Conservation (phyloP, 1,284 basidiomycete genomes). For the Trametes versicolor region DNA sequence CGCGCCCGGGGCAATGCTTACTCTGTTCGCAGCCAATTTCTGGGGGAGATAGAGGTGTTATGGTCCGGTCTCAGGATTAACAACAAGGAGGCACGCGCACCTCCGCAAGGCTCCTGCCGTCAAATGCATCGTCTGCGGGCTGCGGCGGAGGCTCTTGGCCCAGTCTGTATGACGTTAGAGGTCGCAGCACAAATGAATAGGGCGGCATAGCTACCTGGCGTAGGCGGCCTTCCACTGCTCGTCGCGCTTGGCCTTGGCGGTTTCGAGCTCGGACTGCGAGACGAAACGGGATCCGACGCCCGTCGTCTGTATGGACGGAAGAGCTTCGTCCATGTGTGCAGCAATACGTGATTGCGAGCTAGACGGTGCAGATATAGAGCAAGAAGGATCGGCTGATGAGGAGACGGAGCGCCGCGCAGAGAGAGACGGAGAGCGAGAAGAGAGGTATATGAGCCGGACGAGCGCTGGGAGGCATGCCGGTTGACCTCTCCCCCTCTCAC, state of each 20-base stretch:
- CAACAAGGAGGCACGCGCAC: conserved; percentile 60
- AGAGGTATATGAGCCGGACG: conserved; percentile 1
- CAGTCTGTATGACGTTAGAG: conserved; percentile 55
- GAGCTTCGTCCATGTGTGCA: conserved; percentile 51
- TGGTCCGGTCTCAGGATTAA: conserved; percentile 30
- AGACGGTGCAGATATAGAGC: conserved; percentile 8
- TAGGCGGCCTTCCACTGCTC: conserved; percentile 95
- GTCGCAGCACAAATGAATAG: conserved; percentile 29
- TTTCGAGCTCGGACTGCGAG: conserved; percentile 83
- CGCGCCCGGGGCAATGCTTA: conserved; percentile 47
- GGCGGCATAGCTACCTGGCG: conserved; percentile 64
- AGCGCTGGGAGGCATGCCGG: conserved; percentile 24
- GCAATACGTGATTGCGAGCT: not conserved
- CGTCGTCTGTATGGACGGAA: conserved; percentile 73
- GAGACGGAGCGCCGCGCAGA: conserved; percentile 11
- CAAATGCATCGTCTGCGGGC: conserved; percentile 80
- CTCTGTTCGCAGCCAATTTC: conserved; percentile 87
- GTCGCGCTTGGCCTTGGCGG: conserved; percentile 78
- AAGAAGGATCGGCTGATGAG: not conserved
- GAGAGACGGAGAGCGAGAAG: not conserved
- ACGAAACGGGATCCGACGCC: conserved; percentile 82
- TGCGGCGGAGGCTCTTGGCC: conserved; percentile 89
- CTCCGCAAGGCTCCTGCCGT: conserved; percentile 91
- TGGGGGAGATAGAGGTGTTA: conserved; percentile 41
- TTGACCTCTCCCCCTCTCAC: conserved; percentile 27